phyloP scores from a whole-genome alignment of 2,329 filamentous ascomycete species.

The Setomelanomma holmii region DNA sequence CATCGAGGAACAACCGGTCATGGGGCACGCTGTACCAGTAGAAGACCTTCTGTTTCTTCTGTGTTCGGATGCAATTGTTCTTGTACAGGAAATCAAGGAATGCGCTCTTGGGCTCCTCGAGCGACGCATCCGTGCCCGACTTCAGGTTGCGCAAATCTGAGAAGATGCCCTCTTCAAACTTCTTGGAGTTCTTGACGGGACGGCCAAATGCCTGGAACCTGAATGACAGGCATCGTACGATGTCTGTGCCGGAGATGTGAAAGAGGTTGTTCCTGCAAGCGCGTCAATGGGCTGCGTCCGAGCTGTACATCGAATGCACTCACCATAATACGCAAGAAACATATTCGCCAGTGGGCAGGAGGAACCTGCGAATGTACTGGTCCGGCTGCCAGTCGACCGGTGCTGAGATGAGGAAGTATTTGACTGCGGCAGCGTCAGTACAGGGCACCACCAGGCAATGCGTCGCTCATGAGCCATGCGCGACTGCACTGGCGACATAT shows the following conservation, averaged over 20 bases:
- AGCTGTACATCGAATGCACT: conserved; percentile 24
- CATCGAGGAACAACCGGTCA: conserved; percentile 95
- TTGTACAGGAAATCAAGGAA: conserved; percentile 99
- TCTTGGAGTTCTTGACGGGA: conserved; percentile 99
- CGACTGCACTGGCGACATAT: not conserved
- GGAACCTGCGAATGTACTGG: conserved; percentile 94
- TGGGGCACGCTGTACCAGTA: conserved; percentile 99
- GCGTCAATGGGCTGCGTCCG: conserved; percentile 28
- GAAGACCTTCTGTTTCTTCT: conserved; percentile 99
- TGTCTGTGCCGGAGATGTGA: conserved; percentile 98
- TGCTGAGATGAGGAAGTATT: conserved; percentile 99
- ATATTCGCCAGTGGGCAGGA: conserved; percentile 97
- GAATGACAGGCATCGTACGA: conserved; percentile 97
- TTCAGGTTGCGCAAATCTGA: conserved; percentile 98
- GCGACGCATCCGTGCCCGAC: conserved; percentile 94
- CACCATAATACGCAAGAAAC: conserved; percentile 96
- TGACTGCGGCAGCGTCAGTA: conserved; percentile 68
- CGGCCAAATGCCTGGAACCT: conserved; percentile 98
- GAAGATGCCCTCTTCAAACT: conserved; percentile 99
- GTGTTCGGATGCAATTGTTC: conserved; percentile 99
- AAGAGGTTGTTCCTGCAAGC: conserved; percentile 88
- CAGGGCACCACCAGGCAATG: conserved; percentile 4
- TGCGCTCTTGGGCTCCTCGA: conserved; percentile 97
- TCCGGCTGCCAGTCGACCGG: conserved; percentile 97
- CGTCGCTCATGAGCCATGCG: conserved; percentile 15